phyloP scores from a whole-genome alignment of 1,139 yeast species.

The Blastobotrys arbuscula region DNA sequence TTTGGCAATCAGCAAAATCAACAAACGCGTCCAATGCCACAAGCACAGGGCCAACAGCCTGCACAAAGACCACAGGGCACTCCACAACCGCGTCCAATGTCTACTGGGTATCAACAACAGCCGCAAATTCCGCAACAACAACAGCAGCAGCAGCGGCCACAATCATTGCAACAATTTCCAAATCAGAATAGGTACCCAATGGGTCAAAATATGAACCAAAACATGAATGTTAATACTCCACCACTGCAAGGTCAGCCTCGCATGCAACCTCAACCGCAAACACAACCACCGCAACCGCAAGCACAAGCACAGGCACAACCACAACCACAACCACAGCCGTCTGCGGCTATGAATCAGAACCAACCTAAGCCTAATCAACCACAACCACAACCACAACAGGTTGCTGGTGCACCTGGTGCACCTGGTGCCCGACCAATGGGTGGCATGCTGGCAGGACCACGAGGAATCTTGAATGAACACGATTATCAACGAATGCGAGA shows the following conservation, averaged over 20 bases:
- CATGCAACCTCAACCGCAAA: conserved; percentile 13
- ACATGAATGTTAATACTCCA: not conserved
- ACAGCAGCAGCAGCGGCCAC: conserved; percentile 17
- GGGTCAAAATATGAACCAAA: conserved; percentile 1
- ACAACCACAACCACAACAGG: conserved; percentile 15
- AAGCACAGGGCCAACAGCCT: not conserved
- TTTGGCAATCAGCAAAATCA: conserved; percentile 14
- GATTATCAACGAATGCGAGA: conserved; percentile 53
- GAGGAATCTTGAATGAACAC: conserved; percentile 33
- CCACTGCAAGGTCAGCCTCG: conserved; percentile 17
- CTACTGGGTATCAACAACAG: conserved; percentile 19
- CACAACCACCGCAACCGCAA: conserved; percentile 14
- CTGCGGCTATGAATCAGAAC: conserved; percentile 22
- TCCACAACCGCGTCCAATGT: conserved; percentile 14
- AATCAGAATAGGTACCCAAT: conserved; percentile 7
- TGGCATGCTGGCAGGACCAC: conserved; percentile 15
- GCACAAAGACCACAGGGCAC: conserved; percentile 18
- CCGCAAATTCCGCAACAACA: conserved; percentile 20
- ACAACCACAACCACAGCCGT: conserved; percentile 21
- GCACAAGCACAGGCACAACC: conserved; percentile 16
- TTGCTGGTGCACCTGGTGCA: conserved; percentile 14
- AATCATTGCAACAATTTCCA: conserved; percentile 6
- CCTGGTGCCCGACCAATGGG: conserved; percentile 15
- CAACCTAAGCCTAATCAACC: conserved; percentile 22
- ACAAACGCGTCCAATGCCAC: conserved; percentile 17